Conservation (phyloP, 495 filamentous ascomycete species). For the Pyrenula massariospora region DNA sequence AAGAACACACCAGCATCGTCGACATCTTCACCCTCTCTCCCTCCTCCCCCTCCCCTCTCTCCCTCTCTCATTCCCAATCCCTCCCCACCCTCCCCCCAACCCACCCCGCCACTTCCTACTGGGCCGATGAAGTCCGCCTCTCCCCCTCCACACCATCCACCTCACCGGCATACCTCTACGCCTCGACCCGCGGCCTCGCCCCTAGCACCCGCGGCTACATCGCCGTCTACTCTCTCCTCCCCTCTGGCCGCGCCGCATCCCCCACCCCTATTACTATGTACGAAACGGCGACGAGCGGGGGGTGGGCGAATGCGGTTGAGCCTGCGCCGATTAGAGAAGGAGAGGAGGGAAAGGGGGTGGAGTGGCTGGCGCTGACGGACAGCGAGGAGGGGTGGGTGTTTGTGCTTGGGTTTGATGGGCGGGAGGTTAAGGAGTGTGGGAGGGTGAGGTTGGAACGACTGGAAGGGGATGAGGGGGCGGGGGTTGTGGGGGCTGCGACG, state of each 20-base stretch:
- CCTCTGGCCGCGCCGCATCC: neutral
- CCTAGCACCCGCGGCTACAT: neutral
- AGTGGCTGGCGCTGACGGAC: conserved; percentile 3
- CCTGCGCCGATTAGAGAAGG: conserved; percentile 1
- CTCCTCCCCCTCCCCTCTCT: neutral
- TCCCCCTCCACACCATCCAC: neutral
- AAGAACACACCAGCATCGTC: conserved; percentile 20
- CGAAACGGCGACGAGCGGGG: conserved; percentile 17
- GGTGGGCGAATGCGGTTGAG: conserved; percentile 36
- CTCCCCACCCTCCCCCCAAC: neutral
- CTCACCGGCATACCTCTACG: neutral
- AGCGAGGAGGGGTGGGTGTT: conserved; percentile 9
- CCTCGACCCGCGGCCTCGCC: neutral
- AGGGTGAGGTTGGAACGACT: conserved; percentile 3
- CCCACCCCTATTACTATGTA: neutral
- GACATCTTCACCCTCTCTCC: neutral
- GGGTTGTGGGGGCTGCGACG: conserved; percentile 6
- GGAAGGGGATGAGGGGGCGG: conserved; percentile 1
- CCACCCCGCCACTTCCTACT: neutral
- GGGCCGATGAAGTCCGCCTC: neutral
- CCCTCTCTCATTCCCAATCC: neutral
- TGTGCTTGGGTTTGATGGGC: conserved; percentile 25
- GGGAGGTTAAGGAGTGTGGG: conserved; percentile 30
- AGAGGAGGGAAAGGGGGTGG: conserved; percentile 1
- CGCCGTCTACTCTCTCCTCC: neutral